Evolutionary conservation across 2,329 filamentous ascomycete species (phyloP), one percentile per base, ranked within the genome.

Genomic region (Talaromyces amestolkiae): DNA sequence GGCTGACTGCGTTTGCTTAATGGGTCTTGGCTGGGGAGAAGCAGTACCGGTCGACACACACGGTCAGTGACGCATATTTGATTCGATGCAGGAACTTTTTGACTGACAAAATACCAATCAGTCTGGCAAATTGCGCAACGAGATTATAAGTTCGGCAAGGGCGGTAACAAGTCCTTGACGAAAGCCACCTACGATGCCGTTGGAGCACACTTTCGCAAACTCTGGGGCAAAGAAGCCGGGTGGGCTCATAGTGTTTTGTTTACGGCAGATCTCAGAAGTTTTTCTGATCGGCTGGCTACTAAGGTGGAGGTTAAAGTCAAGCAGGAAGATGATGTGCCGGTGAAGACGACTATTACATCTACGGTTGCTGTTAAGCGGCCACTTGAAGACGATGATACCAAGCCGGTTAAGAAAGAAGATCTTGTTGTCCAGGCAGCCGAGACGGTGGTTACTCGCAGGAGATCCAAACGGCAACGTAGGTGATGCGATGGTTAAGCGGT

Each of bases 231-330:
- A 66, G 91, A 98, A 72, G 95, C 95, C 1, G 95, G 95, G 0
- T 99, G 96, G 96, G 95, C 96, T 10, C 95, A 99, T 79, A 96
- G 92, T 2, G 95, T 99, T 9, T 83, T 99, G 13, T 99, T 99
- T 74, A 96, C 95, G 0, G 96, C 95, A 0, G 93, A 99, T 74
- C 78, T 99, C 65, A 91, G 87, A 73, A 87, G 91, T 0, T 98
- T 98, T 73, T 89, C 93, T 0, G 90, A 91, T 69, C 84, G 81
- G 69, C 74, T 87, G n/a, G 75, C 73, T 69, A 74, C 76, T 39
- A 75, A 77, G 70, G 69, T 72, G 5, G 71, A 79, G 39, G 70
- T 78, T 39, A 70, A 76, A 10, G 71, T 73, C 22, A 74, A 76
- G 62, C 71, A 72, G 61, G 69, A 75, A 56, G 69, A 73, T 27